phyloP scores from a whole-genome alignment of 768 basidiomycete genomes.

The Termitomyces sp. region DNA sequence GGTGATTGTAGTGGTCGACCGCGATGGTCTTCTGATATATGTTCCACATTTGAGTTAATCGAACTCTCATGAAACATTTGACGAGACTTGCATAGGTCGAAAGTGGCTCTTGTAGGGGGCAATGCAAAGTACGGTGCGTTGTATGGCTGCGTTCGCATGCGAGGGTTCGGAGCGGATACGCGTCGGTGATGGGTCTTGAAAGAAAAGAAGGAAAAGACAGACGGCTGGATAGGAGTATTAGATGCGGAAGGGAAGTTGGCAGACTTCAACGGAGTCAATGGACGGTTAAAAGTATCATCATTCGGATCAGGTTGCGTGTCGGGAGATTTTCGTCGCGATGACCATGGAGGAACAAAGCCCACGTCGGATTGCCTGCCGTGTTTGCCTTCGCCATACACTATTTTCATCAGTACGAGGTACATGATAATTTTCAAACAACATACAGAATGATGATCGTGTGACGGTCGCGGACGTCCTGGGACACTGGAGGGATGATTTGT shows the following conservation, averaged over 20 bases:
- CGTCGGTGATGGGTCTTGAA: slow-evolving; percentile 24
- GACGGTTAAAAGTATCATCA: slow-evolving; percentile 10
- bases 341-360: slow-evolving; percentile 7
- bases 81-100: slow-evolving; percentile 19
- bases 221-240: slow-evolving; percentile 13
- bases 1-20: slow-evolving; percentile 1
- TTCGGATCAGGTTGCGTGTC: not conserved
- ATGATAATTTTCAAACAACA: not conserved
- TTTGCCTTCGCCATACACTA: slow-evolving; percentile 4
- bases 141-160: slow-evolving; percentile 34
- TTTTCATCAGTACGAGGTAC: not conserved
- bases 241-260: not conserved
- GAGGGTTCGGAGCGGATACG: slow-evolving; percentile 22
- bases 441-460: slow-evolving; percentile 1
- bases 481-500: slow-evolving; percentile 7
- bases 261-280: slow-evolving; percentile 15
- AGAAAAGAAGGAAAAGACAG: slow-evolving; percentile 17
- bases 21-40: slow-evolving; percentile 3
- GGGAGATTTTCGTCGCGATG: slow-evolving; percentile 6
- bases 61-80: slow-evolving; percentile 21
- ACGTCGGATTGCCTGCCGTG: slow-evolving; percentile 1
- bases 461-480: not conserved
- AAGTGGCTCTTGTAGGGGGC: slow-evolving; percentile 25
- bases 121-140: slow-evolving; percentile 40
- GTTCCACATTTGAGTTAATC: slow-evolving; percentile 3